Percentiles rank a stretch among this genome's conserved stretches.
Conservation (phyloP, 2,329 filamentous ascomycete genomes). For the Sclerotiophoma versabilis region DNA sequence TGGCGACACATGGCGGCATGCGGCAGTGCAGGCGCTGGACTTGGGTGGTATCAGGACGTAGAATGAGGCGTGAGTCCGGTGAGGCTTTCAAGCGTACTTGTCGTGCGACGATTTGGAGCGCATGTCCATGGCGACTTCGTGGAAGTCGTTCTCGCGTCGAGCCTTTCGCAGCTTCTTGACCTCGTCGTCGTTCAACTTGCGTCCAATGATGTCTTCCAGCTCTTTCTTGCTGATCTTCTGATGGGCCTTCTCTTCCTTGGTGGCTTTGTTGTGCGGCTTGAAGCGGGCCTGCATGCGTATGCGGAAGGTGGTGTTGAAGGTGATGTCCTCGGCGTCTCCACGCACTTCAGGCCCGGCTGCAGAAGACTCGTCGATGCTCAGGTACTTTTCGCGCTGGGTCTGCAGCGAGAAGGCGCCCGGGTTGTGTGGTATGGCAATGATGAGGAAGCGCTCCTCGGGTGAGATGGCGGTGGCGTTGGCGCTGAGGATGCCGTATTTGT, state of each 20-base stretch:
- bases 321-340: conserved; percentile 74
- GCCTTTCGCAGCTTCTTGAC: conserved; percentile 83
- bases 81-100: conserved; percentile 39
- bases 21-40: conserved; percentile 5
- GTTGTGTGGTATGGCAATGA: conserved; percentile 68
- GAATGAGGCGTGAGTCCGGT: not conserved
- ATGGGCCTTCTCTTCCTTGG: conserved; percentile 81
- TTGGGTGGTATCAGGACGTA: not conserved
- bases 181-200: conserved; percentile 82
- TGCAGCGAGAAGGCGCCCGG: conserved; percentile 77
- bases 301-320: conserved; percentile 74
- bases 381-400: conserved; percentile 73
- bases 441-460: conserved; percentile 79
- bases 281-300: conserved; percentile 95
- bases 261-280: conserved; percentile 81
- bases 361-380: conserved; percentile 62
- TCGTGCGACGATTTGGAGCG: conserved; percentile 85
- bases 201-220: conserved; percentile 80
- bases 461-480: conserved; percentile 83
- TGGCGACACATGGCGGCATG: not conserved
- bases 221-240: conserved; percentile 88
- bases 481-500: conserved; percentile 79
- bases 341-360: conserved; percentile 67
- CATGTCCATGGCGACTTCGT: conserved; percentile 83
- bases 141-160: conserved; percentile 84